Evolutionary conservation across 257 asterid species (phyloP).

Genomic region (Nicotiana paniculata): DNA sequence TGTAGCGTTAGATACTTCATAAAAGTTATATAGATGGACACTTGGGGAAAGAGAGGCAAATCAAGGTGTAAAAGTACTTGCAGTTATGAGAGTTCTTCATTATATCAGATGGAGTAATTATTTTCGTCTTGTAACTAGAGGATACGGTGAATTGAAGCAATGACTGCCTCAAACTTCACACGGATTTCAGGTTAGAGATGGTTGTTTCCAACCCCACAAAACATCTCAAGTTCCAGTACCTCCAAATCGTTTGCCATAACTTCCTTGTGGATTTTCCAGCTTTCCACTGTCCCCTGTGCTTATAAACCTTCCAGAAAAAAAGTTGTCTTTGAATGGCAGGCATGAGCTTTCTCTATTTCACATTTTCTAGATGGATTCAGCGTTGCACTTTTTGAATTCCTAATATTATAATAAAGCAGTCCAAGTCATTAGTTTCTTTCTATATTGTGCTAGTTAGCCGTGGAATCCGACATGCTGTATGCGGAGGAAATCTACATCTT

Average conservation of each 20-base stretch:
- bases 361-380: neutral
- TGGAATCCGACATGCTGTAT: neutral
- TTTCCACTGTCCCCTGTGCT: neutral
- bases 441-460: neutral
- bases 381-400: neutral
- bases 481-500: neutral
- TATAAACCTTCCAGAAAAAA: neutral
- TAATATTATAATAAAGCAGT: neutral
- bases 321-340: neutral
- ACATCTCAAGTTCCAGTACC: neutral
- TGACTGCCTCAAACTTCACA: neutral
- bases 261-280: neutral
- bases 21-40: neutral
- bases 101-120: neutral
- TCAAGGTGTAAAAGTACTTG: neutral
- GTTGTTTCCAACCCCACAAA: neutral
- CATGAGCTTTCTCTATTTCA: neutral
- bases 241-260: neutral
- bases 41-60: neutral
- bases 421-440: neutral
- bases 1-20: neutral
- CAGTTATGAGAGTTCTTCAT: neutral
- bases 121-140: neutral
- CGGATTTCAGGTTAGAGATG: neutral
- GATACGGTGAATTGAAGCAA: neutral